These are phyloP conservation scores for Anthracocystis panici-leucophaei DNA, from an alignment of 1,284 basidiomycete genomes.

Conservation along the genomic window DNA sequence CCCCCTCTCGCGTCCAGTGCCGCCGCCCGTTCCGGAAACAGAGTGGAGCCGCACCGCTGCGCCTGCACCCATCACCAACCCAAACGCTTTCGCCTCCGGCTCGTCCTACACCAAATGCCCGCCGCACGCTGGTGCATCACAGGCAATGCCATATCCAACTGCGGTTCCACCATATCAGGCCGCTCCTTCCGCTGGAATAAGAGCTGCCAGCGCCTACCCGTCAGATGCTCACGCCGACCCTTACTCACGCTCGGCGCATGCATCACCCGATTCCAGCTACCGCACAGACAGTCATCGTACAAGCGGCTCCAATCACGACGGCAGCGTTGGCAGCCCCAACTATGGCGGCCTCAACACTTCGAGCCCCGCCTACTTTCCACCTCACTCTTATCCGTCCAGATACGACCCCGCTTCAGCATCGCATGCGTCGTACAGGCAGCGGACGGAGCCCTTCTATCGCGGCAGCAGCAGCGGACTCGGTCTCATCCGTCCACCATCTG, in stretches of 20 bases:
- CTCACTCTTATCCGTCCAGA: constrained; percentile 31
- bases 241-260: constrained; percentile 13
- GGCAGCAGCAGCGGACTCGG: constrained; percentile 45
- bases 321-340: constrained; percentile 36
- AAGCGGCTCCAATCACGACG: constrained; percentile 21
- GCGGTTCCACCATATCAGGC: constrained; percentile 7
- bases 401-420: constrained; percentile 29
- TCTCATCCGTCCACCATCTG: constrained; percentile 35
- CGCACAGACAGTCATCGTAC: constrained; percentile 31
- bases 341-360: constrained; percentile 10
- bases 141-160: not conserved
- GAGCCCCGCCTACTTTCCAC: constrained; percentile 27
- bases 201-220: not conserved
- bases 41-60: constrained; percentile 15
- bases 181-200: not conserved
- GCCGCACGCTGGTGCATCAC: constrained; percentile 4
- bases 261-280: constrained; percentile 25
- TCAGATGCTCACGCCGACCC: constrained; percentile 13
- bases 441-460: constrained; percentile 39
- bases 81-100: not conserved
- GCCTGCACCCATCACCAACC: not conserved
- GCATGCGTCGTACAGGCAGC: constrained; percentile 13
- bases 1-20: constrained; percentile 20
- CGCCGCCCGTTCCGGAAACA: constrained; percentile 13
- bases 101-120: constrained; percentile 20